phyloP scores from a whole-genome alignment of 176 grass and related monocot species.

The Themeda triandra region DNA sequence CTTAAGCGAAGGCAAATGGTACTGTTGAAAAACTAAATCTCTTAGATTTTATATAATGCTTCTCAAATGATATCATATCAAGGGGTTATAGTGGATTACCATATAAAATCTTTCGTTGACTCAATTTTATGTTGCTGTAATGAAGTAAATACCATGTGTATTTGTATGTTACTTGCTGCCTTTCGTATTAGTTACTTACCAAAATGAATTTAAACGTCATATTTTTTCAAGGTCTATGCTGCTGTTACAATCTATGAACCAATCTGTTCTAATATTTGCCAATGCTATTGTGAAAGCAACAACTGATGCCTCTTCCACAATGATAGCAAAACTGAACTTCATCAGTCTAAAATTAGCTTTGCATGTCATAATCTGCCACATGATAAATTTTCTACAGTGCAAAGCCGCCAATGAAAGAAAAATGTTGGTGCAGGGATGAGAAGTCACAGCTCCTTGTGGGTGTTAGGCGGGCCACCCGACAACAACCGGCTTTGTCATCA shows the following conservation, averaged over 20 bases:
- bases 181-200: background rate
- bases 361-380: background rate
- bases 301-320: background rate
- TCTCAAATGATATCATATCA: background rate
- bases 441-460: slow-evolving; percentile 93
- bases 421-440: slow-evolving; percentile 65
- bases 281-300: background rate
- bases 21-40: background rate
- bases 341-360: background rate
- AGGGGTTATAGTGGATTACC: background rate
- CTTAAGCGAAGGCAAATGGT: background rate
- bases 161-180: background rate
- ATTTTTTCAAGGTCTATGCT: background rate
- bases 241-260: background rate
- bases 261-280: background rate
- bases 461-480: slow-evolving; percentile 64
- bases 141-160: background rate
- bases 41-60: background rate
- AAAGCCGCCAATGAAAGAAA: background rate
- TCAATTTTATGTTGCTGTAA: background rate
- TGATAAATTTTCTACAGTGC: background rate
- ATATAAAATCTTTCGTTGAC: background rate
- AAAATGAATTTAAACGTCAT: background rate
- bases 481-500: slow-evolving; percentile 62
- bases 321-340: background rate